Evolutionary conservation across 306 rosid genomes (phyloP).

Genomic region (Cyclanthera cordifolia): DNA sequence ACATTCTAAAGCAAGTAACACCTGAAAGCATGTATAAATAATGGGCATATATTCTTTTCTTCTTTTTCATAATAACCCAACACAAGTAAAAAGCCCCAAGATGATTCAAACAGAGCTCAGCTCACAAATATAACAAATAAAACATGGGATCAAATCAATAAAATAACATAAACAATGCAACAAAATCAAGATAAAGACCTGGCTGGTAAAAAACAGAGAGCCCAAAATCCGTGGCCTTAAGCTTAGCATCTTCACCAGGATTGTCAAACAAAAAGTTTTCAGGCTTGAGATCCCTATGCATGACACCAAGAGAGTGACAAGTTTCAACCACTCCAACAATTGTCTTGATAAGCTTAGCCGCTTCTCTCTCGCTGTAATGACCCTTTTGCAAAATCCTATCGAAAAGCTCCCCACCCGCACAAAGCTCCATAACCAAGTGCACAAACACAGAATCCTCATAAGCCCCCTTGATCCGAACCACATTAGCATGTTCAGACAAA

Average conservation of each 20-base stretch:
- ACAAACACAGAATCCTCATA: constrained; percentile 76
- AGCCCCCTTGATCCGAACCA: constrained; percentile 67
- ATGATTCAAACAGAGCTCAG: not conserved
- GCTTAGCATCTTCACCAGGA: constrained; percentile 54
- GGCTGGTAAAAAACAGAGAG: constrained; percentile 71
- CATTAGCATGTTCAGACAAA: constrained; percentile 53
- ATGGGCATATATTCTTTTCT: not conserved
- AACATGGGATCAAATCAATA: not conserved
- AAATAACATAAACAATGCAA: not conserved
- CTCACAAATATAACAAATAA: not conserved
- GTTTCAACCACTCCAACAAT: constrained; percentile 76
- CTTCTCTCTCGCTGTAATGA: constrained; percentile 79
- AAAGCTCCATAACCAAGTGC: constrained; percentile 79
- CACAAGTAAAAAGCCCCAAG: not conserved
- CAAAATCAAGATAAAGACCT: constrained; percentile 31
- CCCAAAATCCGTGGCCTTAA: constrained; percentile 84
- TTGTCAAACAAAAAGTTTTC: constrained; percentile 81
- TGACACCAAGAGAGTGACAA: constrained; percentile 88
- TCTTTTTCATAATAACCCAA: not conserved
- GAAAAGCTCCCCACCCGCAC: constrained; percentile 80
- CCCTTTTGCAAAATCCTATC: constrained; percentile 79
- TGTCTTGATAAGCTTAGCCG: constrained; percentile 57
- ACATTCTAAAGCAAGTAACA: not conserved
- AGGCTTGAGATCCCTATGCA: constrained; percentile 94
- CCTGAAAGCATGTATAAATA: not conserved